Evolutionary conservation across 495 filamentous ascomycete genomes (phyloP).

Genomic region (Trichodelitschia bisporula): DNA sequence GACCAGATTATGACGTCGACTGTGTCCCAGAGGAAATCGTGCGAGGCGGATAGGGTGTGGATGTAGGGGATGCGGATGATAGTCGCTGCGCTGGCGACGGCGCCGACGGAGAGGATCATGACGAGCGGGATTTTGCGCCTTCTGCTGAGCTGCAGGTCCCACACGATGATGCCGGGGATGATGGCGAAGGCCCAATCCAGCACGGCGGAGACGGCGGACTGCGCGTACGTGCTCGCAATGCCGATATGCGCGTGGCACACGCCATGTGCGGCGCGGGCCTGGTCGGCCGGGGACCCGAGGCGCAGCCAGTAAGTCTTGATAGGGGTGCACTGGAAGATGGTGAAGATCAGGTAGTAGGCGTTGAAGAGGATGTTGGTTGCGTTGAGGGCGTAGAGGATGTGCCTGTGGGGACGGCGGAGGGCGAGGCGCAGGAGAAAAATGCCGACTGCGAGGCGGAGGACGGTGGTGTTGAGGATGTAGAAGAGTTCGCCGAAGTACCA

Average conservation of each 20-base stretch:
- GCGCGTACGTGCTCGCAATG: neutral
- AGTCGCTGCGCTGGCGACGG: slow-evolving; percentile 4
- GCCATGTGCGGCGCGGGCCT: slow-evolving; percentile 3
- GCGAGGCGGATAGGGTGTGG: neutral
- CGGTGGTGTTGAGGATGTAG: neutral
- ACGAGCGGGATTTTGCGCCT: neutral
- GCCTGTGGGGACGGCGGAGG: neutral
- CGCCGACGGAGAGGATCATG: slow-evolving; percentile 1
- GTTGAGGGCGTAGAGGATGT: slow-evolving; percentile 2
- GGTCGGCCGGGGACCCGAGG: no score
- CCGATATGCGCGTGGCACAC: slow-evolving; percentile 1
- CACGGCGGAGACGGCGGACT: neutral
- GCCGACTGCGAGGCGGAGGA: neutral
- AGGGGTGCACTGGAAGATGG: slow-evolving; percentile 7
- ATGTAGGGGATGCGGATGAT: slow-evolving; percentile 4
- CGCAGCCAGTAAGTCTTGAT: slow-evolving; percentile 7
- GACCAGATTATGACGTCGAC: slow-evolving; percentile 8
- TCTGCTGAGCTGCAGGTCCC: neutral
- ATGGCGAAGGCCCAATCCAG: neutral
- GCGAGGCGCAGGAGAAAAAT: slow-evolving; percentile 7
- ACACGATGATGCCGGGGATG: neutral
- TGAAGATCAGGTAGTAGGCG: slow-evolving; percentile 6
- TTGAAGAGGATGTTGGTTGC: slow-evolving; percentile 4
- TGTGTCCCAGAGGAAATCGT: slow-evolving; percentile 6
- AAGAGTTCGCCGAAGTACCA: neutral